Percentiles rank a stretch among this genome's conserved stretches.
These are phyloP conservation scores for Schizosaccharomyces versatilis DNA, from an alignment of 1,139 yeast genomes.

Conservation along the genomic window DNA sequence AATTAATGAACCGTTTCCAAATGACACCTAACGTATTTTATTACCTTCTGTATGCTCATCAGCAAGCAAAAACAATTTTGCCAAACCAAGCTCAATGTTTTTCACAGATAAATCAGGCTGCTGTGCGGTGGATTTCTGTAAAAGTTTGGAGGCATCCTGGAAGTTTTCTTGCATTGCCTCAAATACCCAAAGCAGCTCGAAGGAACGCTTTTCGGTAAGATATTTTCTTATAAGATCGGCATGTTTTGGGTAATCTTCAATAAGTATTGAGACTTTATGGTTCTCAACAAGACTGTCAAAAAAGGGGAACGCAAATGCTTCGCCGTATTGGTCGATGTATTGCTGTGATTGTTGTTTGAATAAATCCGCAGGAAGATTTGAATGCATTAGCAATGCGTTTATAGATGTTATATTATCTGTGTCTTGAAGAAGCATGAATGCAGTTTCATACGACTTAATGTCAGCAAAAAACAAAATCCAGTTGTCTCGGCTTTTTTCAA, in stretches of 20 bases:
- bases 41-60: neutral
- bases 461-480: too few species aligned
- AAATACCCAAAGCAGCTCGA: constrained; percentile 53
- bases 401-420: too few species aligned
- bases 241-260: constrained; percentile 37
- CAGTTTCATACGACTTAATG: too few species aligned
- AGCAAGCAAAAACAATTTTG: neutral
- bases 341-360: neutral
- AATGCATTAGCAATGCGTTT: too few species aligned
- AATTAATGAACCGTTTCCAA: too few species aligned
- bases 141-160: constrained; percentile 28
- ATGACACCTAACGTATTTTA: too few species aligned
- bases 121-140: constrained; percentile 20
- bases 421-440: too few species aligned
- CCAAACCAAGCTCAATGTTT: neutral
- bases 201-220: constrained; percentile 29
- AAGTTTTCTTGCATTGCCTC: constrained; percentile 34
- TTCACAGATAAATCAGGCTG: neutral
- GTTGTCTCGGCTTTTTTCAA: too few species aligned
- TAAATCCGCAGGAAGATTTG: neutral
- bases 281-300: constrained; percentile 37
- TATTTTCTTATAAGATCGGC: constrained; percentile 30
- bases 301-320: constrained; percentile 43
- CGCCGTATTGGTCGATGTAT: constrained; percentile 42
- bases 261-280: constrained; percentile 32